Base-by-base conservation (phyloP, 2,329 filamentous ascomycete species). In the Cryphonectria nitschkei region DNA sequence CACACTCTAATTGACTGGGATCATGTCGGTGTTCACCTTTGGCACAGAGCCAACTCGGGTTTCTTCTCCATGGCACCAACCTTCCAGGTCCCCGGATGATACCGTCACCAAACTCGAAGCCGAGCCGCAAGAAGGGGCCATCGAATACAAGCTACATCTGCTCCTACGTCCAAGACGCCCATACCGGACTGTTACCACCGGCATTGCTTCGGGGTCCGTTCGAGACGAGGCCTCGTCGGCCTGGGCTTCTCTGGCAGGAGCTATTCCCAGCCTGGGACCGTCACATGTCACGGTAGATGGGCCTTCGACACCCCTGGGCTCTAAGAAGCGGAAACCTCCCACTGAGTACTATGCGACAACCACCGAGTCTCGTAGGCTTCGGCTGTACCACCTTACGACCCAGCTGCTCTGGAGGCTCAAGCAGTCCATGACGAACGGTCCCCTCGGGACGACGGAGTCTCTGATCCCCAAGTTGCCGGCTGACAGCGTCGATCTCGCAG, bases 11-110 rank as follows among this genome's bases (percentile, higher is more conserved):
- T 29, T 29, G 34, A 43, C 75, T 13, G 68, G 22, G 41, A 97
- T 96, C 93, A 95, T 96, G 71, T 98, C 95, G 16, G 93, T 99
- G 75, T 99, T 99, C 80, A 98, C 95, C 0, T 99, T 93, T 79
- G 94, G 98, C 73, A 90, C 93, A 2, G 92, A 97, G 74, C 93
- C 94, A 62, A 93, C 93, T 1, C 86, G 93, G 79, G 94, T 98
- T 50, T 92, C 93, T 19, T 98, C 95, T 26, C 96, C 96, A 22
- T 99, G 96, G 96, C 87, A 92, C 67, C 89, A 85, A 14, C 87
- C 90, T 0, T 83, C 85, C 54, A 83, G 84, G 56, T 61, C 16
- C 50, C 74, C 82, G 39, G 80, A 79, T 68, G 81, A 78, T 65
- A 80, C 70, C 68, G 88, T 96, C 62, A 92, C 90, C 61, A 93